Base-by-base conservation (phyloP, 2,329 filamentous ascomycete species). In the Fusarium cyanostomum region DNA sequence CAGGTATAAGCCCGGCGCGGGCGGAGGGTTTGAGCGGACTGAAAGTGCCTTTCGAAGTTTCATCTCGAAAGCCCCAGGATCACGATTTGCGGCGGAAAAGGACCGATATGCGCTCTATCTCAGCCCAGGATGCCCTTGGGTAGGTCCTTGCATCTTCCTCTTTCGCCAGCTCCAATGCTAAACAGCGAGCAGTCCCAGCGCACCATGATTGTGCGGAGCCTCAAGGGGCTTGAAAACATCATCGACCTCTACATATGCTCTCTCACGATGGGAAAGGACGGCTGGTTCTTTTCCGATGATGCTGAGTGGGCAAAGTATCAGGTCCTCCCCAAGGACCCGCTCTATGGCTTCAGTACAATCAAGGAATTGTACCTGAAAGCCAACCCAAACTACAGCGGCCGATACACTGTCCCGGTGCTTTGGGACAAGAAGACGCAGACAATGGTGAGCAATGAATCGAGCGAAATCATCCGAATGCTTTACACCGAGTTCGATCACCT, bases 381-480 rank as follows among this genome's bases (percentile, higher is more conserved):
- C 26, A 83, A 92, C 63, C 84, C 87, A 0, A 79, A 88, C 50
- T 95, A 92, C 21, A 75, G 78, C 1, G 90, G 89, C 0, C 83
- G 90, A 8, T 91, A 90, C 72, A 93, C 91, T 0, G 91, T 94
- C 2, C 91, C 91, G 0, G 86, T 89, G 0, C 80, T 93, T 9
- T 91, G 86, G 80, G 89, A 92, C 66, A 89, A 86, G 73, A 86
- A 89, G 73, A 80, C 81, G 21, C 84, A 88, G 44, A 85, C 82
- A 13, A 91, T 94, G 65, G 92, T 95, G 41, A 93, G 86, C 81
- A 96, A 96, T 64, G 92, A 95, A 80, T 91, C 88, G 52, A 86
- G 86, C 49, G 92, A 95, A 74, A 94, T 95, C 67, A 92, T 95
- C 67, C 85, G 91, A 64, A 94, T 94, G 89, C 80, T 95, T 60